Base-by-base conservation (phyloP, 2,329 filamentous ascomycete genomes). In the Penicillium sp. region DNA sequence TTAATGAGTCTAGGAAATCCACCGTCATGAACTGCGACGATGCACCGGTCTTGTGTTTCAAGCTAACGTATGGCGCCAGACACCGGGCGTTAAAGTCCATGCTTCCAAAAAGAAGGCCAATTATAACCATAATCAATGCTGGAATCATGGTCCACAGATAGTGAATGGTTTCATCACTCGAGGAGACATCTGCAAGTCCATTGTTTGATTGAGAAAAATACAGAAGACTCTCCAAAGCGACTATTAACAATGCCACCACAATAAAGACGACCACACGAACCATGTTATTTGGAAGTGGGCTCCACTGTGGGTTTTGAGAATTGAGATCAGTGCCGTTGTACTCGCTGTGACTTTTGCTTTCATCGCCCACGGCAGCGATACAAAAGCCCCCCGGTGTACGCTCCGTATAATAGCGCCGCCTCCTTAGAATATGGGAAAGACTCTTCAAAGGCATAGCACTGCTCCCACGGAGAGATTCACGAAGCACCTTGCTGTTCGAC, bases 121-220 rank as follows among this genome's bases (percentile, higher is more conserved):
- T 51, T 2, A 37, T 26, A 0, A 43, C 15, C 58, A 59, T 59
- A 1, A 40, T 11, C 1, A 46, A n/a, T 25, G 53, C 53, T n/a
- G 58, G 54, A 14, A 59, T 23, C 3, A 57, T 46, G 6, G 58
- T 56, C 51, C 56, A 61, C 15, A 53, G 2, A 14, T 58, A 58
- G 23, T 57, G 56, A 18, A 29, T 41, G 5, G 31, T 27, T 20
- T 41, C 43, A 26, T 42, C 33, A 1, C 6, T 12, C 0, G 15
- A 31, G 14, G 26, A 12, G 3, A 33, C 41, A 18, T 48, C 29
- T 6, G 49, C 53, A 1, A 60, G 33, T 11, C 58, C 58, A 12
- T 53, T 14, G 7, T 56, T 48, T 2, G 3, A 23, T 8, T 56
- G 31, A 1, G 58, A 60, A 26, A 60, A 4, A 18, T 37, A 41